A percentile compares a stretch with the other conserved stretches of the same genome.
phyloP scores from a whole-genome alignment of 495 filamentous ascomycete genomes.

The Trichoderma erinaceum region DNA sequence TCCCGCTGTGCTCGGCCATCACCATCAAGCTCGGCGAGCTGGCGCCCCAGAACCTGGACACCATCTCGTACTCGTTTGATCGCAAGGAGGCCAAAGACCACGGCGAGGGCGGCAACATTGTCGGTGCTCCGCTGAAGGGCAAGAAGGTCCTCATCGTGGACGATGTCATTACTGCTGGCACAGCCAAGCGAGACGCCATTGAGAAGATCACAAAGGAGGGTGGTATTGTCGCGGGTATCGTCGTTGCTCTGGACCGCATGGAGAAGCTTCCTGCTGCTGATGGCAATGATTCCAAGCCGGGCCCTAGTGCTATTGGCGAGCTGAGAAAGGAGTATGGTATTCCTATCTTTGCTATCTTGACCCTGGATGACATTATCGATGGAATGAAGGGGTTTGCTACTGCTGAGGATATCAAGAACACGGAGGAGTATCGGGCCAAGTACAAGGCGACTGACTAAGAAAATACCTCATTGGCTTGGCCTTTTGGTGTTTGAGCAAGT shows the following conservation, averaged over 20 bases:
- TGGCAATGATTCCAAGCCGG: constrained; percentile 44
- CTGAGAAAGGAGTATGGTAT: constrained; percentile 62
- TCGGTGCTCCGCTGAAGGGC: constrained; percentile 74
- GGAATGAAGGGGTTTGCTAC: constrained; percentile 46
- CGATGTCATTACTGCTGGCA: constrained; percentile 93
- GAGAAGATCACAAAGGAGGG: constrained; percentile 75
- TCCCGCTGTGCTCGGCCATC: constrained; percentile 72
- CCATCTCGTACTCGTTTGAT: constrained; percentile 81
- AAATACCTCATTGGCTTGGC: neutral
- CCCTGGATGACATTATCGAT: constrained; percentile 74
- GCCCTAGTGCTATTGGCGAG: constrained; percentile 71
- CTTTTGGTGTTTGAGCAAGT: constrained; percentile 4
- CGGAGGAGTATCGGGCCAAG: constrained; percentile 72
- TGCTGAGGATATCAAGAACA: constrained; percentile 58
- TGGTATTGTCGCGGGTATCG: constrained; percentile 72
- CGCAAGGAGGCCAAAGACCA: constrained; percentile 93
- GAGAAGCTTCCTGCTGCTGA: constrained; percentile 63
- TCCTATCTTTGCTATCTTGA: constrained; percentile 51
- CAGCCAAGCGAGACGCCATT: constrained; percentile 85
- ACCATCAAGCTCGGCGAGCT: constrained; percentile 61
- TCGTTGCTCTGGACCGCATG: constrained; percentile 81
- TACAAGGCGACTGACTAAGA: constrained; percentile 58
- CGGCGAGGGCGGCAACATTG: constrained; percentile 87
- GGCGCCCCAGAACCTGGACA: constrained; percentile 46
- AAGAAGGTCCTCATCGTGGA: constrained; percentile 86